Evolutionary conservation across 257 asterid species (phyloP), one percentile per base, ranked within the genome.

Genomic region (Solanum sejunctum): DNA sequence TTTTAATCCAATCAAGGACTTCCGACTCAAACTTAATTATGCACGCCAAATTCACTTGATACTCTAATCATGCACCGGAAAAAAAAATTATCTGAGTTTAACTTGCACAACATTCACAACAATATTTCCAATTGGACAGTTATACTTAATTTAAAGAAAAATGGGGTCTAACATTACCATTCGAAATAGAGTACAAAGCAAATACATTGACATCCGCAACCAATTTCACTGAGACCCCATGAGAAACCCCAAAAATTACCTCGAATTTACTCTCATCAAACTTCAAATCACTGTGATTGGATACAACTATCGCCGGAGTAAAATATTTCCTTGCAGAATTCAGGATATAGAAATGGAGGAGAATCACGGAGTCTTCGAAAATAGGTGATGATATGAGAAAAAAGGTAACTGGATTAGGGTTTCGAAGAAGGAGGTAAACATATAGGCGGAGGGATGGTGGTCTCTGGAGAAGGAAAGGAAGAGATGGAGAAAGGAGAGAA

Each of bases 141-240:
- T n/a, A n/a, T n/a, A n/a, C n/a, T n/a, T n/a, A n/a, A n/a, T n/a
- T n/a, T n/a, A n/a, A n/a, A n/a, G n/a, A n/a, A n/a, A n/a, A n/a
- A n/a, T n/a, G n/a, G n/a, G n/a, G n/a, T n/a, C n/a, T n/a, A n/a
- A n/a, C n/a, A n/a, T n/a, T n/a, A n/a, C n/a, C 84, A 89, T 81
- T 92, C 80, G 94, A 91, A 86, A 89, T 91, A 20, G 97, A 95
- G 84, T 92, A 88, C 86, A 95, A 16, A 3, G 95, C 81, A 49
- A 95, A 93, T 39, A 93, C 88, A 81, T 93, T 95, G 80, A 84
- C 82, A 54, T 93, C 93, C 3, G 93, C 98, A 6, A 91, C 88
- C 85, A 93, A 87, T 60, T 84, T 93, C 85, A 95, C 69, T 32
- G 93, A 28, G 32, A 28, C 3, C 32, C 32, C 32, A 28, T 28